Conservation (phyloP, 352 stramenopile genomes). For the Phytopythium ostracodes region DNA sequence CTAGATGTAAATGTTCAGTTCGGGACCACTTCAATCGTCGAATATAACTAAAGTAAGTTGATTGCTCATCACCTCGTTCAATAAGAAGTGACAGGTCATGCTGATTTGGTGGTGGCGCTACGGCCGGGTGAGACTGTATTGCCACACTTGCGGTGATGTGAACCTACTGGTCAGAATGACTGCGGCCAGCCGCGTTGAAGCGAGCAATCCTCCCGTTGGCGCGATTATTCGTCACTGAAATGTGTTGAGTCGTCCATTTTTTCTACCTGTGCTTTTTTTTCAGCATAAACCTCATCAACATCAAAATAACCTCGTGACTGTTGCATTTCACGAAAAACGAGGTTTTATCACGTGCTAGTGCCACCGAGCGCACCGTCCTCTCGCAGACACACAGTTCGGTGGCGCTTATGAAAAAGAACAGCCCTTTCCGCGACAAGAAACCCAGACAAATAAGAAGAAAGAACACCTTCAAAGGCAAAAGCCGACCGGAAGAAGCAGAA, state of each 20-base stretch:
- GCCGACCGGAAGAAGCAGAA: neutral
- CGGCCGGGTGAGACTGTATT: too few relatives aligned
- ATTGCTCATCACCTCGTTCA: too few relatives aligned
- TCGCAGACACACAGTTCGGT: constrained; percentile 2
- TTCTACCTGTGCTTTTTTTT: too few relatives aligned
- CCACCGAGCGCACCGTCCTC: neutral
- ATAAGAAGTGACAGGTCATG: too few relatives aligned
- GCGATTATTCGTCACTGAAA: neutral
- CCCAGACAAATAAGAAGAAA: constrained; percentile 1
- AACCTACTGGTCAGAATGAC: neutral
- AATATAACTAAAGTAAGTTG: too few relatives aligned
- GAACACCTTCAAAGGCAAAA: neutral
- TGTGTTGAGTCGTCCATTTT: neutral
- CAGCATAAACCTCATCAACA: neutral
- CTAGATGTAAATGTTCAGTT: too few relatives aligned
- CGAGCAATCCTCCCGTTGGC: neutral
- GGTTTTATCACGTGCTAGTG: constrained; percentile 6
- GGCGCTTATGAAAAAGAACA: constrained; percentile 3
- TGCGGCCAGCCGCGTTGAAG: neutral
- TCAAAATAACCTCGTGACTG: neutral
- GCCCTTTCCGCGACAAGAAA: neutral
- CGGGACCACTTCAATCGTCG: too few relatives aligned
- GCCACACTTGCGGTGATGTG: neutral
- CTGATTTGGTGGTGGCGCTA: too few relatives aligned
- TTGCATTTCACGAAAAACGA: neutral